These are phyloP conservation scores for Kurtzmaniella quercitrusa DNA, from an alignment of 1,139 yeast genomes.

Conservation along the genomic window DNA sequence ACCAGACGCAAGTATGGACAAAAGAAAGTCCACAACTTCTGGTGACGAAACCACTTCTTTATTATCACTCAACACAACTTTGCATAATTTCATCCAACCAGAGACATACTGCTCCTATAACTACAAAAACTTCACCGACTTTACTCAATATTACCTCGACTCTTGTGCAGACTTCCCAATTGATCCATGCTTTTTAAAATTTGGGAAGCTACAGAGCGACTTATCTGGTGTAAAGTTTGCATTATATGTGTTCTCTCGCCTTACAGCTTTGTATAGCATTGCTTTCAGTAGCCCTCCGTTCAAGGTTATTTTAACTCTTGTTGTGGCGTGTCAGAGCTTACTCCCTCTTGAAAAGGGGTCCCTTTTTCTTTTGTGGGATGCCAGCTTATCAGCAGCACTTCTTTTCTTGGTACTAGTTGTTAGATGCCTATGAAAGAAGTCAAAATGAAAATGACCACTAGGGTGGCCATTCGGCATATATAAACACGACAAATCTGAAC, in stretches of 20 bases:
- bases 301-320: background rate
- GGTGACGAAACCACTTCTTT: constrained; percentile 3
- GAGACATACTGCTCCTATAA: background rate
- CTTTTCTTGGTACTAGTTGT: background rate
- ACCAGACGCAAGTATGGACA: background rate
- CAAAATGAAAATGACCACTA: no score
- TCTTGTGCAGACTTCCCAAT: constrained; percentile 7
- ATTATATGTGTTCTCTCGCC: constrained; percentile 1
- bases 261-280: constrained; percentile 1
- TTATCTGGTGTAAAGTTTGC: constrained; percentile 6
- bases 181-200: constrained; percentile 15
- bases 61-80: background rate
- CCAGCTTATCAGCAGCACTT: background rate
- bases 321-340: background rate
- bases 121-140: constrained; percentile 3
- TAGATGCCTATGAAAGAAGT: background rate
- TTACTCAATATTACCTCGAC: constrained; percentile 4
- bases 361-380: background rate
- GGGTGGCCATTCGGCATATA: no score
- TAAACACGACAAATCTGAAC: no score
- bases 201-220: constrained; percentile 7
- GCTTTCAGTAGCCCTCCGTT: constrained; percentile 1
- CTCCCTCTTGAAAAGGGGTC: background rate
- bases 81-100: background rate
- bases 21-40: constrained; percentile 1